These are phyloP conservation scores for Trichoderma sp. DNA, from an alignment of 2,329 filamentous ascomycete genomes.

Conservation along the genomic window DNA sequence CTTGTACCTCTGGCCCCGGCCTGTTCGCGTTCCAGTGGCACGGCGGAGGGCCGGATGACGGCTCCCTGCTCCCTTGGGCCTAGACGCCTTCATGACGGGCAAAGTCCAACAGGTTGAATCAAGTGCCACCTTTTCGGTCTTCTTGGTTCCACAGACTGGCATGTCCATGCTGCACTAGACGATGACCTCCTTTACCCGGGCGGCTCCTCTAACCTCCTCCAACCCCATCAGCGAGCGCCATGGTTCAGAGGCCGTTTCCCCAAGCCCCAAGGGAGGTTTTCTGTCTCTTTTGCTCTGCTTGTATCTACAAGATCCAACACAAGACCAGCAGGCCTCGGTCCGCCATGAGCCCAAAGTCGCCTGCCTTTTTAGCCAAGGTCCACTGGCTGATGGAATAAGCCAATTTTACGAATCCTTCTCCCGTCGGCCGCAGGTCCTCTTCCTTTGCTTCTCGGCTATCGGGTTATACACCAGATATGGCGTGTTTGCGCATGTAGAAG, in stretches of 20 bases:
- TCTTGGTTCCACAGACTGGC: conserved; percentile 11
- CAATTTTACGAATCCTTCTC: conserved; percentile 3
- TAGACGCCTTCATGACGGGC: conserved; percentile 22
- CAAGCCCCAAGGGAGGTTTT: too few relatives aligned
- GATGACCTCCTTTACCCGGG: conserved; percentile 24
- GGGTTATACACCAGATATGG: conserved; percentile 6
- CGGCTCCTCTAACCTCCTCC: conserved; percentile 6
- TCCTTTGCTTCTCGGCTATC: conserved; percentile 10
- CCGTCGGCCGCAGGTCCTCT: neutral
- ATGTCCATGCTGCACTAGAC: conserved; percentile 6
- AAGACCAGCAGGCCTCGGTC: conserved; percentile 6
- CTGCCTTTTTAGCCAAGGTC: conserved; percentile 14
- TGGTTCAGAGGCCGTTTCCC: neutral
- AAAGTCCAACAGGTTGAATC: conserved; percentile 17
- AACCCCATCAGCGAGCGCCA: conserved; percentile 20
- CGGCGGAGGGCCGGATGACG: conserved; percentile 27
- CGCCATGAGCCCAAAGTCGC: conserved; percentile 4
- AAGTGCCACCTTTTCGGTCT: conserved; percentile 4
- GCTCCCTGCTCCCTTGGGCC: conserved; percentile 26
- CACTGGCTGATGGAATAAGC: conserved; percentile 17
- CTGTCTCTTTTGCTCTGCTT: neutral
- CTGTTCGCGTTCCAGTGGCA: conserved; percentile 24
- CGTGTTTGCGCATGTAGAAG: neutral
- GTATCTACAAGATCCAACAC: conserved; percentile 3
- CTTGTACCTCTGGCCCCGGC: conserved; percentile 11